Percentiles rank a stretch among this genome's conserved stretches.
Conservation (phyloP, 2,329 filamentous ascomycete species). For the Elsinoe australis region DNA sequence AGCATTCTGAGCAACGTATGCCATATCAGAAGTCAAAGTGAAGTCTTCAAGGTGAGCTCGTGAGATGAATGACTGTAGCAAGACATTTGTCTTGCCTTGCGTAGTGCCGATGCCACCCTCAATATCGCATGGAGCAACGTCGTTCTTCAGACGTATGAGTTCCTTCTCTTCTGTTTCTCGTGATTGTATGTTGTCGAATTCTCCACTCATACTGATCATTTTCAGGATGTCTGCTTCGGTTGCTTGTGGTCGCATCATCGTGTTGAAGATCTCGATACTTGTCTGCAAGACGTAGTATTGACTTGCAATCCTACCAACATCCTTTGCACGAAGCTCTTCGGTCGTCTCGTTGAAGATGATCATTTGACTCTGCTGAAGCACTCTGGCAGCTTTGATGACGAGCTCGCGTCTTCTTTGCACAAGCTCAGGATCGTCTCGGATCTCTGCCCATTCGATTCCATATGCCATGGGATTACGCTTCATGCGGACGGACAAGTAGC, state of each 20-base stretch:
- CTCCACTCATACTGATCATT: slow-evolving; percentile 96
- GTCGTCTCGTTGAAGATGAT: slow-evolving; percentile 96
- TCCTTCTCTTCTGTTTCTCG: slow-evolving; percentile 86
- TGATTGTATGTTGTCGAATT: slow-evolving; percentile 95
- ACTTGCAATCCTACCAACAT: slow-evolving; percentile 91
- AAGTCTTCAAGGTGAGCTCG: slow-evolving; percentile 85
- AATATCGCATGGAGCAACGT: slow-evolving; percentile 69
- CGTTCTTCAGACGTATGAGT: slow-evolving; percentile 62
- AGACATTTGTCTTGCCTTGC: slow-evolving; percentile 90
- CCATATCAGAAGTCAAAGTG: slow-evolving; percentile 80
- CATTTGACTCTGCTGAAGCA: slow-evolving; percentile 92
- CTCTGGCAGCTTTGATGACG: slow-evolving; percentile 78
- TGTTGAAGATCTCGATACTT: slow-evolving; percentile 93
- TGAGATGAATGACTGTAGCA: slow-evolving; percentile 91
- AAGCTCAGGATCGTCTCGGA: slow-evolving; percentile 76
- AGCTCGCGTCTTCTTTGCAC: slow-evolving; percentile 79
- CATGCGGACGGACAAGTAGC: slow-evolving; percentile 96
- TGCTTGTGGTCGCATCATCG: slow-evolving; percentile 77
- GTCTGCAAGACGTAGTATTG: slow-evolving; percentile 94
- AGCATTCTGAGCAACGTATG: slow-evolving; percentile 92
- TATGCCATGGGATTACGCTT: slow-evolving; percentile 83
- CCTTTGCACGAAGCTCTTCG: slow-evolving; percentile 86
- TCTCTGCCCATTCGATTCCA: slow-evolving; percentile 90
- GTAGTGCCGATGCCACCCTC: slow-evolving; percentile 58
- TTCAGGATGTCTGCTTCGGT: slow-evolving; percentile 87